These are phyloP conservation scores for Plenodomus biglobosus DNA, from an alignment of 2,329 filamentous ascomycete species.

Conservation along the genomic window DNA sequence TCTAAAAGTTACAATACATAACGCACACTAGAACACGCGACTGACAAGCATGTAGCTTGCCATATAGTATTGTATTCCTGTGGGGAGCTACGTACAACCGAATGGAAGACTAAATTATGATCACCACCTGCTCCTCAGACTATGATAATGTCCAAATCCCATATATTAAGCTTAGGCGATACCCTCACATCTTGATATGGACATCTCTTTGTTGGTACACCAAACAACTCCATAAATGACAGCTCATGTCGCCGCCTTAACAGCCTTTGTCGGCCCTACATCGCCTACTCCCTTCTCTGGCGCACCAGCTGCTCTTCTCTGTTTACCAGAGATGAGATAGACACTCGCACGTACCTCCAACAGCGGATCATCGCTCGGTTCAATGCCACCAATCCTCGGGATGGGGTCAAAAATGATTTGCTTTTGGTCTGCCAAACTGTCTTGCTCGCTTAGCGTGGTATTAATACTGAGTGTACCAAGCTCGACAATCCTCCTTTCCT, in stretches of 20 bases:
- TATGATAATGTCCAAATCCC: too few species aligned
- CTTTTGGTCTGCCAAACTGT: conserved; percentile 52
- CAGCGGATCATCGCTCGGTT: conserved; percentile 57
- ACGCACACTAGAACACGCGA: too few species aligned
- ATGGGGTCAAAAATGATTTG: conserved; percentile 61
- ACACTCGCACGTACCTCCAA: conserved; percentile 58
- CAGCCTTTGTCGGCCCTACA: not conserved
- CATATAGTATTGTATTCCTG: too few species aligned
- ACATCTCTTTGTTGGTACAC: not conserved
- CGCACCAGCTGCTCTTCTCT: conserved; percentile 48
- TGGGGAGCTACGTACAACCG: too few species aligned
- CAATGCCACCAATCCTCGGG: conserved; percentile 57
- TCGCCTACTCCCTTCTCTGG: not conserved
- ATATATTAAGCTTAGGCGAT: too few species aligned
- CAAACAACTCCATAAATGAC: not conserved
- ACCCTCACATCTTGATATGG: too few species aligned
- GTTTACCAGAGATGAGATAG: conserved; percentile 58
- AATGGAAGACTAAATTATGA: too few species aligned
- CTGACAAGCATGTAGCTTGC: too few species aligned
- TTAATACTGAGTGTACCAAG: conserved; percentile 54
- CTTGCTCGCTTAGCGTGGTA: conserved; percentile 43
- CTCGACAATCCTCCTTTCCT: conserved; percentile 53
- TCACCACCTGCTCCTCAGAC: too few species aligned
- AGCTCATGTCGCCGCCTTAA: not conserved
- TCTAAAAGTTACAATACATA: too few species aligned